Conservation (phyloP, 192 early-diverging fungal genomes). For the Globomyces pollinis-pini region DNA sequence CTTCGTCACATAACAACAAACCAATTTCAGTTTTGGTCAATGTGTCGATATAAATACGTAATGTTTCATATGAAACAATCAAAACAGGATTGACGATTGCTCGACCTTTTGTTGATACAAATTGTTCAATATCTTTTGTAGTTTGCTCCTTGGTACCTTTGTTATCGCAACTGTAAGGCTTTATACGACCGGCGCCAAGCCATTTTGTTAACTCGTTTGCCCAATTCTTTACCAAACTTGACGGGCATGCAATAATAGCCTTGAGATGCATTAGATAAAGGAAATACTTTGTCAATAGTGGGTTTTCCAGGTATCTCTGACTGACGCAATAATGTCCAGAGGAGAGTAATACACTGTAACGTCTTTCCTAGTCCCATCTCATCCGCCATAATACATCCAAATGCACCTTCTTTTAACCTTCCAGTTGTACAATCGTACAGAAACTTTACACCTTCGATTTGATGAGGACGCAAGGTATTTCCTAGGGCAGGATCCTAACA, state of each 20-base stretch:
- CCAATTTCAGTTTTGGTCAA: conserved; percentile 78
- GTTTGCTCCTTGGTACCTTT: conserved; percentile 85
- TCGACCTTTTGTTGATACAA: conserved; percentile 78
- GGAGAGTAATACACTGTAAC: conserved; percentile 65
- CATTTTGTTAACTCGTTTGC: conserved; percentile 95
- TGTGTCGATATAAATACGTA: conserved; percentile 73
- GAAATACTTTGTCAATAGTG: conserved; percentile 92
- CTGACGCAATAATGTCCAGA: conserved; percentile 97
- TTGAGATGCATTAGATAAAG: too few relatives aligned
- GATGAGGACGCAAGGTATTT: conserved; percentile 85
- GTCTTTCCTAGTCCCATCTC: conserved; percentile 63
- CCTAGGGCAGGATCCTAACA: conserved; percentile 86
- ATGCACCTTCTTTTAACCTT: conserved; percentile 57
- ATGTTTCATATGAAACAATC: conserved; percentile 96
- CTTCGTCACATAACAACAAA: conserved; percentile 93
- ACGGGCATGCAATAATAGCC: conserved; percentile 93
- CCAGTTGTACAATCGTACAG: conserved; percentile 93
- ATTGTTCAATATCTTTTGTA: conserved; percentile 65
- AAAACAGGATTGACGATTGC: conserved; percentile 79
- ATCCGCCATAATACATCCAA: conserved; percentile 99
- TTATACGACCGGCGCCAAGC: conserved; percentile 77
- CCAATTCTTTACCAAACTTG: conserved; percentile 95
- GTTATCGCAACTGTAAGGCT: conserved; percentile 81
- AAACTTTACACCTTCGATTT: conserved; percentile 93
- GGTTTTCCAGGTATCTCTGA: conserved; percentile 81